phyloP scores from a whole-genome alignment of 306 rosid genomes.

The Medicago arabica region DNA sequence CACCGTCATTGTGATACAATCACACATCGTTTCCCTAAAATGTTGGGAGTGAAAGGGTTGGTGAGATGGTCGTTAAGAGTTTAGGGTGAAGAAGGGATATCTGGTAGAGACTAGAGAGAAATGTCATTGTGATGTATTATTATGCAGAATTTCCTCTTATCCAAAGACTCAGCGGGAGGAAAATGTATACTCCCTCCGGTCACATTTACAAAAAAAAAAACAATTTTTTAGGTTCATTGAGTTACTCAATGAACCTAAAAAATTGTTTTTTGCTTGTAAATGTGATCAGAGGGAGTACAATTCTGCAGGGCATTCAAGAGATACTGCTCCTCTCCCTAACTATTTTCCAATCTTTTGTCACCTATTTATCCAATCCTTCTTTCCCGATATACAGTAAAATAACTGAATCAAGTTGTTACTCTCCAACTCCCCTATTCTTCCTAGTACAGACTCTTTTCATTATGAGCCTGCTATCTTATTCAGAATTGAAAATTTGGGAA shows the following conservation, averaged over 20 bases:
- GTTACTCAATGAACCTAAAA: too few species aligned
- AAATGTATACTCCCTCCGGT: not conserved
- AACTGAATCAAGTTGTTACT: conserved; percentile 9
- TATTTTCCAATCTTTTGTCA: not conserved
- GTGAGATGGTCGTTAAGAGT: not conserved
- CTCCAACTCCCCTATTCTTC: conserved; percentile 13
- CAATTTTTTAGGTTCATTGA: too few species aligned
- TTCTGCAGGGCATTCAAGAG: not conserved
- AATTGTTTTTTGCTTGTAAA: too few species aligned
- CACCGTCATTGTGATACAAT: not conserved
- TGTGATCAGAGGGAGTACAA: not conserved
- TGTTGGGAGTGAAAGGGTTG: not conserved
- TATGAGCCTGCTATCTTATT: not conserved
- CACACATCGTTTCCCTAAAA: not conserved
- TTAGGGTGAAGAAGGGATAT: not conserved
- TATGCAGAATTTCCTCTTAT: conserved; percentile 2
- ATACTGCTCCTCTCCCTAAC: conserved; percentile 2
- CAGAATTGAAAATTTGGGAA: not conserved
- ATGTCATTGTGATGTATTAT: conserved; percentile 1
- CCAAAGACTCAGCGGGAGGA: not conserved
- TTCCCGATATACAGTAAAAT: conserved; percentile 1
- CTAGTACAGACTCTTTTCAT: not conserved
- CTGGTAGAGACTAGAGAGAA: not conserved
- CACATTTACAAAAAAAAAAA: too few species aligned
- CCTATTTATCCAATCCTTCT: not conserved